phyloP scores from a whole-genome alignment of 2,329 filamentous ascomycete genomes.

The Xylaria sp. region DNA sequence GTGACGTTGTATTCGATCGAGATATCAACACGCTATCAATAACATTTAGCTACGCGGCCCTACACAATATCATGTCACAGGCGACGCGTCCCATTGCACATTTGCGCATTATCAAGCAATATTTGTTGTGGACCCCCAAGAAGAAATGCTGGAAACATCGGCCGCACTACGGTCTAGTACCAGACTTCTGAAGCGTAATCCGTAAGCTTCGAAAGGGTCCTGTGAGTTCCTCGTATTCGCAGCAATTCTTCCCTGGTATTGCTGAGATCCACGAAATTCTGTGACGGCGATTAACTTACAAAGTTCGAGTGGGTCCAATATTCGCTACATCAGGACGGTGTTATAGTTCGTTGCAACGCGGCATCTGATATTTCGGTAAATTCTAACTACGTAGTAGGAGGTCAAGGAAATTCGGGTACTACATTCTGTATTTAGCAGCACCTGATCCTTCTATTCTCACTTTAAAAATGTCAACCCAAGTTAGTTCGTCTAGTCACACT shows the following conservation, averaged over 20 bases:
- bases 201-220: neutral
- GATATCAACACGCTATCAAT: neutral
- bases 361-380: neutral
- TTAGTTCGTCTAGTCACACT: neutral
- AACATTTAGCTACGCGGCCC: neutral
- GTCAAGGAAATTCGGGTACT: neutral
- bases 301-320: neutral
- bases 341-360: neutral
- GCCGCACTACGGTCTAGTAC: neutral
- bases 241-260: neutral
- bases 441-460: neutral
- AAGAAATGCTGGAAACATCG: neutral
- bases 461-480: neutral
- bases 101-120: neutral
- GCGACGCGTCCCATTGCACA: slow-evolving; percentile 6
- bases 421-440: neutral
- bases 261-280: neutral
- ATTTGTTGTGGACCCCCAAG: slow-evolving; percentile 1
- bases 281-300: neutral
- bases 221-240: neutral
- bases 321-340: neutral
- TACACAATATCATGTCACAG: slow-evolving; percentile 1
- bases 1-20: neutral
- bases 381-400: neutral
- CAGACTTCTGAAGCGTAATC: neutral